These are phyloP conservation scores for Colletotrichum aenigma DNA, from an alignment of 2,329 filamentous ascomycete genomes.

Conservation along the genomic window DNA sequence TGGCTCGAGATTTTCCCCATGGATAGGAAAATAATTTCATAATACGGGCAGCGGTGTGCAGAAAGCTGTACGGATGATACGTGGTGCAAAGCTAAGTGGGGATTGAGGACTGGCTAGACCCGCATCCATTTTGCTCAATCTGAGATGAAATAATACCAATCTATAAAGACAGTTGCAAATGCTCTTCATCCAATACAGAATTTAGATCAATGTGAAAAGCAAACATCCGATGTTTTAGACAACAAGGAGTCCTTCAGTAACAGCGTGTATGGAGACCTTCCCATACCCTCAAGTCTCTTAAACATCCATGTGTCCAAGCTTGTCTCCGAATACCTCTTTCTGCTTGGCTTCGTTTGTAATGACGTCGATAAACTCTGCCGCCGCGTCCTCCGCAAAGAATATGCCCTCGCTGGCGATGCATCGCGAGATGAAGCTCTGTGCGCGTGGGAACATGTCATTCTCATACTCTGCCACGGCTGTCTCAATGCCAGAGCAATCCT, in stretches of 20 bases:
- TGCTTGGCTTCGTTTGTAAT: not conserved
- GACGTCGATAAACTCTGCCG: not conserved
- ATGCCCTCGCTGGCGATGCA: not conserved
- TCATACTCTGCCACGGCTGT: not conserved
- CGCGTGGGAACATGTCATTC: not conserved
- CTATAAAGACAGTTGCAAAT: not conserved
- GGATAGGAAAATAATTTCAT: not conserved
- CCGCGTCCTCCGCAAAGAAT: not conserved
- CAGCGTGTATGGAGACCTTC: not conserved
- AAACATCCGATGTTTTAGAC: not conserved
- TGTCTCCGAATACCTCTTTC: not conserved
- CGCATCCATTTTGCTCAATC: not conserved
- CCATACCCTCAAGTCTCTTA: not conserved
- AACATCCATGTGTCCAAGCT: not conserved
- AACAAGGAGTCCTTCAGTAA: not conserved
- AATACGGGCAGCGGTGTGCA: not conserved
- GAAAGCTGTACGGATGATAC: not conserved
- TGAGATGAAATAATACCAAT: not conserved
- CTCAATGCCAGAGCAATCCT: not conserved
- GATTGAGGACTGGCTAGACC: not conserved
- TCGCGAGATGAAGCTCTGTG: not conserved
- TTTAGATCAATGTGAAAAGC: not conserved
- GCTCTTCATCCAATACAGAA: not conserved
- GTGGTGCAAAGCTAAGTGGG: not conserved
- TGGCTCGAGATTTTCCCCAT: not conserved